These are phyloP conservation scores for Trichopus zeylanicus DNA, from an alignment of 116 monocot species.

Conservation along the genomic window DNA sequence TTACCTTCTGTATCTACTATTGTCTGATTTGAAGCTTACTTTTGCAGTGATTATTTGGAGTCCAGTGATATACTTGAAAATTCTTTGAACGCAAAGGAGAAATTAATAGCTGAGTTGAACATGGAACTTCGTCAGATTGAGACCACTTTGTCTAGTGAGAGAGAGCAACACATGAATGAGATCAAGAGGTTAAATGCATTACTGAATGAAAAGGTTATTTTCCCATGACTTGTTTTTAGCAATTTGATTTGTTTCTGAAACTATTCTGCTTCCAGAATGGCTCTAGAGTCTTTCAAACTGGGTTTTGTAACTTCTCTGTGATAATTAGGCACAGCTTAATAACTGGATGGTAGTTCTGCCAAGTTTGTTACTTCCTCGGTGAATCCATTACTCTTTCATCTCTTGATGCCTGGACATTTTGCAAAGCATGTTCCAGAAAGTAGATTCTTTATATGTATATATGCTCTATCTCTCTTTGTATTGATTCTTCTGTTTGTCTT, in stretches of 20 bases:
- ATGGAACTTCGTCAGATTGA: constrained; percentile 86
- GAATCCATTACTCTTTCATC: too few species aligned
- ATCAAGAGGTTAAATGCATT: constrained; percentile 73
- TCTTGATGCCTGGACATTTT: not conserved
- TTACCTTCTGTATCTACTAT: too few species aligned
- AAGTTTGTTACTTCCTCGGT: too few species aligned
- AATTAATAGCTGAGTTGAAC: constrained; percentile 88
- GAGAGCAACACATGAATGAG: constrained; percentile 73
- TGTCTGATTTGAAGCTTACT: not conserved
- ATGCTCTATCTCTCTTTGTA: not conserved
- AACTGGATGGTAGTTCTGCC: too few species aligned
- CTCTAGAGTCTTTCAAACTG: not conserved
- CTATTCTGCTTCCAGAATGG: not conserved
- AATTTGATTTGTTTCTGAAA: not conserved
- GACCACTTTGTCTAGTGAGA: constrained; percentile 61
- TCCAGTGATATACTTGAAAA: constrained; percentile 64
- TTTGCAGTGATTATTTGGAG: constrained; percentile 67
- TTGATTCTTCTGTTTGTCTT: too few species aligned
- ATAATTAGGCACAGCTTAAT: too few species aligned
- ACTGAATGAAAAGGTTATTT: constrained; percentile 75
- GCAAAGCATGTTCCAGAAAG: not conserved
- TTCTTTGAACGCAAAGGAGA: constrained; percentile 93
- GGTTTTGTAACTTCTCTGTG: not conserved
- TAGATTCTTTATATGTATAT: not conserved
- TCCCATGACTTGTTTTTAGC: not conserved